Evolutionary conservation across 106 monocot species (phyloP), one percentile per base, ranked within the genome.

Genomic region (Dioscorea dumetorum): DNA sequence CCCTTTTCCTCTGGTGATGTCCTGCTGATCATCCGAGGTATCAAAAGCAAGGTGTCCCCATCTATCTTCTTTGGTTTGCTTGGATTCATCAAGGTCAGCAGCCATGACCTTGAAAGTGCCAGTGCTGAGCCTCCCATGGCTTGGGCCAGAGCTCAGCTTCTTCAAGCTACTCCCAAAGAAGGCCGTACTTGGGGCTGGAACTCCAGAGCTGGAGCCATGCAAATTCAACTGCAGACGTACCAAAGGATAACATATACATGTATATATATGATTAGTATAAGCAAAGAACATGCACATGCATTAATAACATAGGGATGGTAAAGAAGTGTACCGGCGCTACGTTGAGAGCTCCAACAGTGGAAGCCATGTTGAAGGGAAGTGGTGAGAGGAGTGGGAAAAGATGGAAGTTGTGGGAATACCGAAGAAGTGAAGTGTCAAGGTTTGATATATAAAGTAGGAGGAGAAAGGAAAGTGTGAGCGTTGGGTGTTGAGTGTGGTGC

Each of bases 1-100:
- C 3, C 92, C 97, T 77, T 97, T 97, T 24, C 97, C 97, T 53
- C 97, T 82, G 34, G 84, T 84, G 74, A 97, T 97, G 49, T 97
- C 97, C 76, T 97, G 92, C 72, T 97, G 97, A 70, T 97, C 97
- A 22, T 97, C 97, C 4, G 97, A 97, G 0, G 22, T 70, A 64
- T 97, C 97, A 34, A 20, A 70, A 2, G 72, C 82, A 12, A 97
- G 88, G 8, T 82, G 81, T 0, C 17, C 66, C 97, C 97, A 97
- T 24, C 64, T 73, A 81, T 93, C 93, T 63, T 61, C 24, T 6
- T 66, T 48, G 12, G 86, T 84, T 76, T 95, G 88, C 81, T 95
- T 95, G 32, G 50, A 17, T 81, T 92, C 89, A 31, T 92, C 87
- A 14, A 85, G 72, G 6, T 92, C 94, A 3, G 53, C 74, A 2